Base-by-base conservation (phyloP, 2,329 filamentous ascomycete genomes). In the Paecilomyces sp. region DNA sequence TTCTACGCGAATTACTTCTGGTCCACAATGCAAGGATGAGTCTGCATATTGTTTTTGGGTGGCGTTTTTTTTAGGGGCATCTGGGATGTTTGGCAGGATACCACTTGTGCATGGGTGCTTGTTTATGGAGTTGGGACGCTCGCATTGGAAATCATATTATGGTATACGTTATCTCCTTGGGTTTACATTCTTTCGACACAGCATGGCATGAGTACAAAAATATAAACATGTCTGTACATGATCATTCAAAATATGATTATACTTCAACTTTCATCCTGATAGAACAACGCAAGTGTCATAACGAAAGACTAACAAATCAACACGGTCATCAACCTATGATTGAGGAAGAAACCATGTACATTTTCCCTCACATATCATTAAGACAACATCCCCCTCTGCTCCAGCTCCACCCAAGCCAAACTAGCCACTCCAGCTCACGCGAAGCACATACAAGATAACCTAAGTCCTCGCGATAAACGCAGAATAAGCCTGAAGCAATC, bases 1-100 rank as follows among this genome's bases (percentile, higher is more conserved):
- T 97, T 95, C 71, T 96, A 97, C 70, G 91, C 92, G 24, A 95
- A 96, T 69, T 96, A 96, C 74, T 95, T 97, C 71, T 99, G 94
- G 94, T 84, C 91, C 69, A 93, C 87, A 31, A 81, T 97, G 73
- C 95, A 79, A 74, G 74, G 71, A 34, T 77, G 63, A 66, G 56
- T 22, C 15, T 18, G n/a, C 3, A 7, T 53, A 53, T 5, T 28
- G 15, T 13, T 30, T 28, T 36, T n/a, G 9, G 11, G 54, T 53
- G 67, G 68, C 64, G 67, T 67, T 69, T 55, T 1, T 54, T 56
- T 47, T 55, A 57, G 54, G 58, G 30, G 47, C 58, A 58, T 57
- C 50, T 18, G 11, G 54, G 57, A 62, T 56, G 31, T 55, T 54
- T 28, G 33, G 41, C n/a, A 47, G 41, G 41, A 47, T 47, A 47